Base-by-base conservation (phyloP, 805 yeast species). In the Priceomyces carsonii region DNA sequence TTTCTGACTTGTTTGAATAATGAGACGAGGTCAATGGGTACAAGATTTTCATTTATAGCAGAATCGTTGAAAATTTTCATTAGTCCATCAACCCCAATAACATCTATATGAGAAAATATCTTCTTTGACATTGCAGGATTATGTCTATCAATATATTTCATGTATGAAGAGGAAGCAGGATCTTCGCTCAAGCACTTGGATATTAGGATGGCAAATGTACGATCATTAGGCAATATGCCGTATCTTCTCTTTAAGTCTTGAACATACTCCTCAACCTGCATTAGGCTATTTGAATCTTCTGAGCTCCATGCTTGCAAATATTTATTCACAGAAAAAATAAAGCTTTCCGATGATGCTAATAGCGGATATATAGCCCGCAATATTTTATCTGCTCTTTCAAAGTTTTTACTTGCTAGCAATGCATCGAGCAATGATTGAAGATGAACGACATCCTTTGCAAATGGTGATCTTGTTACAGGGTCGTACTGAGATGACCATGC, bases 371-470 rank as follows among this genome's bases (percentile, higher is more conserved):
- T 66, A 3, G 89, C 80, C 35, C 70, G 66, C 26, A 88, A 59
- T 14, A 87, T 79, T 16, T 80, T 63, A 44, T 77, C 79, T 0
- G 95, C 95, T 50, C 96, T 69, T 15, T 71, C 75, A 46, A 72
- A 75, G 51, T 85, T 83, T 35, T 73, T 72, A 21, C 84, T 74
- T 28, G 79, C 76, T 20, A 88, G 52, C 45, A 90, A 82, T 0
- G 93, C 91, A 48, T 88, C 95, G 26, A 87, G 67, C 22, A 88
- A 60, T 3, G 90, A 76, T 80, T 90, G 88, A 13, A 83, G 66
- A 48, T 82, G 82, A 35, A 71, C 66, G n/a, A 77, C 73, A 43
- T 79, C 82, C 51, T 73, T 75, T 5, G 83, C 71, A 54, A 55
- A 65, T 0, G 71, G 71, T 4, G 69, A 59, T 32, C 74, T 47